Base-by-base conservation (phyloP, 257 asterid genomes). In the Solanum medicagineum region DNA sequence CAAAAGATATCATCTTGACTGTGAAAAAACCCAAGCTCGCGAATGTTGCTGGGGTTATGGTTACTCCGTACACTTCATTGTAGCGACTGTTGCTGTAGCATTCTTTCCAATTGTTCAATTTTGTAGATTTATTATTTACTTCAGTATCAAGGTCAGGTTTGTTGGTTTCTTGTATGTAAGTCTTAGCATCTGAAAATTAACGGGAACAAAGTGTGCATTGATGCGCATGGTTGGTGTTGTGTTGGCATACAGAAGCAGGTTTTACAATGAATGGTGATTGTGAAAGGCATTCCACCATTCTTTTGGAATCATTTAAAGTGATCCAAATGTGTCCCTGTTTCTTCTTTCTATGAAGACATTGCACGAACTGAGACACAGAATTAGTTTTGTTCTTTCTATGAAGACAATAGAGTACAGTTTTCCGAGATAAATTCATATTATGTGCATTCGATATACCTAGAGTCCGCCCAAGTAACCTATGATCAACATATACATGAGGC, bases 21-120 rank as follows among this genome's bases (percentile, higher is more conserved):
- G 88, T 86, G 32, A 84, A 84, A 86, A 90, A 88, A 83, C 85
- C 90, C 15, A 29, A 91, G 91, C 84, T 53, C 17, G 10, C 83
- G 4, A 13, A 13, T 1, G 44, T 22, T 22, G n/a, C 44, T 3
- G 29, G 22, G 10, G 8, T 53, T 79, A 79, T 26, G 9, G 65
- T 54, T 51, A 0, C 13, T 75, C 17, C 0, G 10, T 44, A n/a
- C 40, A 1, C 81, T 47, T 0, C 44, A 9, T 7, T 32, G 36
- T 32, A 32, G 36, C 36, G 36, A 32, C 36, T 32, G 36, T 32
- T 32, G 36, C 36, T 32, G 36, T 32, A 32, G 36, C 36, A 13
- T 22, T 75, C 44, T 1, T 51, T 22, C 24, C 24, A 49, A 16
- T 47, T 6, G 40, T 47, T 77, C 83, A 51, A 8, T 77, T 77